A percentile compares a stretch with the other conserved stretches of the same genome.
Conservation (phyloP, 2,329 filamentous ascomycete species). For the Cryphonectria nitschkei region DNA sequence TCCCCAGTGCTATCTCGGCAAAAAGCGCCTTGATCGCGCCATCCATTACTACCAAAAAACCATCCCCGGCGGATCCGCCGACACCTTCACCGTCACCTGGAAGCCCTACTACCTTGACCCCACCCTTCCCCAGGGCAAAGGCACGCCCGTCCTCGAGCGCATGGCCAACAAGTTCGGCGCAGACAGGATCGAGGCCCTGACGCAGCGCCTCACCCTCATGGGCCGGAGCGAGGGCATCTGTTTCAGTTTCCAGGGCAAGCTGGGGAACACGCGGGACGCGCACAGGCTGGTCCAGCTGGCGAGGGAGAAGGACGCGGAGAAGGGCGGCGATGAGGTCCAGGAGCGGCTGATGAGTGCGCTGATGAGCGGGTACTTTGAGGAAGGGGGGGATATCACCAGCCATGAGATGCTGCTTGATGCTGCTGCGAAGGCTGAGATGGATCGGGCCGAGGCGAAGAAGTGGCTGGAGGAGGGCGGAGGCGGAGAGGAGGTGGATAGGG, state of each 20-base stretch:
- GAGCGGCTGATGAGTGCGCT: constrained; percentile 64
- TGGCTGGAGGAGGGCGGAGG: constrained; percentile 60
- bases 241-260: constrained; percentile 72
- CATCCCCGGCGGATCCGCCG: constrained; percentile 59
- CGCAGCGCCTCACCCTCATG: constrained; percentile 57
- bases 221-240: constrained; percentile 70
- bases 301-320: constrained; percentile 50
- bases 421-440: constrained; percentile 58
- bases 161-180: constrained; percentile 69
- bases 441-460: constrained; percentile 52
- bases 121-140: constrained; percentile 50
- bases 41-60: constrained; percentile 68
- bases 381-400: constrained; percentile 65
- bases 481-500: constrained; percentile 59
- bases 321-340: constrained; percentile 45
- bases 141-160: constrained; percentile 52
- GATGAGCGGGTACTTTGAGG: constrained; percentile 69
- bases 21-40: constrained; percentile 72
- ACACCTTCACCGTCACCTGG: constrained; percentile 77
- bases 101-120: constrained; percentile 82
- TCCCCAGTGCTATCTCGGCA: constrained; percentile 75
- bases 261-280: constrained; percentile 78
- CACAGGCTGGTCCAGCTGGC: constrained; percentile 77
- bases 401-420: constrained; percentile 55
- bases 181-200: constrained; percentile 61